Percentiles rank a stretch among this genome's conserved stretches.
phyloP scores from a whole-genome alignment of 2,329 filamentous ascomycete genomes.

The Paracamarosporium sp. region DNA sequence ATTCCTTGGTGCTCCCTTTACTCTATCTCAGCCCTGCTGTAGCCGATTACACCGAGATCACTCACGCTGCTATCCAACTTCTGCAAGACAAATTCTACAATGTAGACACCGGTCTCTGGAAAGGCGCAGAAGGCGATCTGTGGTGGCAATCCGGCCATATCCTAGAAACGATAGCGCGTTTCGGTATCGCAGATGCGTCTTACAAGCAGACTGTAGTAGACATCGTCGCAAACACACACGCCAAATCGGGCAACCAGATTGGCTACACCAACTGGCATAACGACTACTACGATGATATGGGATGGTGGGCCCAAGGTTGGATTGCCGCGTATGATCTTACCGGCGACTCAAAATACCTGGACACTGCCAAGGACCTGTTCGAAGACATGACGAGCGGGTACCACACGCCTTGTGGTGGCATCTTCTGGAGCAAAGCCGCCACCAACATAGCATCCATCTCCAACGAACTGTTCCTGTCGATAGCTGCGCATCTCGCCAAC shows the following conservation, averaged over 20 bases:
- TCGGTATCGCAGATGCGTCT: conserved; percentile 33
- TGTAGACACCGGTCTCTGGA: conserved; percentile 42
- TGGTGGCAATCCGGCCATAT: conserved; percentile 50
- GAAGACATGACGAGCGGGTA: conserved; percentile 62
- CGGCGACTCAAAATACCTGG: conserved; percentile 59
- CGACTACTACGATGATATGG: conserved; percentile 65
- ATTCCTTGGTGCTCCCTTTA: conserved; percentile 19
- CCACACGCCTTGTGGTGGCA: conserved; percentile 56
- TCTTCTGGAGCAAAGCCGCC: conserved; percentile 64
- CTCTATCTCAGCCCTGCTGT: conserved; percentile 16
- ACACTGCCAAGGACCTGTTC: conserved; percentile 61
- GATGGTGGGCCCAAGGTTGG: conserved; percentile 70
- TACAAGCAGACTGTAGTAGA: conserved; percentile 37
- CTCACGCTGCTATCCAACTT: conserved; percentile 32
- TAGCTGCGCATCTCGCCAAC: conserved; percentile 62
- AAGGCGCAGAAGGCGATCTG: conserved; percentile 27
- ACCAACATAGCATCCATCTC: conserved; percentile 62
- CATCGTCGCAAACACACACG: conserved; percentile 42
- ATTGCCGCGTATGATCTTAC: conserved; percentile 65
- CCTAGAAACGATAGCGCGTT: conserved; percentile 40
- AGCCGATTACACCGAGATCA: conserved; percentile 36
- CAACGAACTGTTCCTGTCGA: conserved; percentile 65
- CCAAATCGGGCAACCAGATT: conserved; percentile 34
- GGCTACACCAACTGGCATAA: conserved; percentile 53
- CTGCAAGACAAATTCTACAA: conserved; percentile 43